Base-by-base conservation (phyloP, 805 yeast species). In the Priceomyces castillae region DNA sequence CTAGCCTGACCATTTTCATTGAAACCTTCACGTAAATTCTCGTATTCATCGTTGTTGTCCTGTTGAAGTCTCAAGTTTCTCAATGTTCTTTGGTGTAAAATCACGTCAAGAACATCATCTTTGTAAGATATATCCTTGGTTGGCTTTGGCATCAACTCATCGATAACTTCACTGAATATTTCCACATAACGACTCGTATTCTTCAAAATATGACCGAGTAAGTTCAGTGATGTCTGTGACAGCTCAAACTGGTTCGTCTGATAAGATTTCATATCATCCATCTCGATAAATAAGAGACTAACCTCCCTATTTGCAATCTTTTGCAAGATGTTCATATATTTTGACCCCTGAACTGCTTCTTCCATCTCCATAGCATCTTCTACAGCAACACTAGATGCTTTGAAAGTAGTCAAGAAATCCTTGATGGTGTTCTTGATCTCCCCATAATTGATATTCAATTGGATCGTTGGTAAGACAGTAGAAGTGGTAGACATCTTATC, bases 71-170 rank as follows among this genome's bases (percentile, higher is more conserved):
- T 78, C 52, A 79, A 80, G 62, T 92, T 92, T 59, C 96, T 78
- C 60, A 88, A 77, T 56, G 77, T 81, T 62, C 99, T 79, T 70
- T 94, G 98, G 58, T 88, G 90, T 51, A 90, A 73, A 44, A 94
- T 88, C 46, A 94, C 95, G 59, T 94, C 99, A 49, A 94, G 69
- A 10, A 94, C 98, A 53, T 88, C 96, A 61, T 89, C 97, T 52
- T 82, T 81, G 60, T 85, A 87, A 36, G 82, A 70, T 41, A 92
- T 73, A 47, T 86, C 90, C 39, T 76, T 80, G 1, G 94, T 84
- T n/a, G 98, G 92, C 48, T 74, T 76, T 0, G 99, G 99, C 79
- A 92, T 77, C 45, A 88, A 62, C 39, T 80, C 82, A 65, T 94
- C 99, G 35, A 88, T 78, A 12, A 82, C 82, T 39, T 72, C 68